Conservation (phyloP, 1,139 yeast genomes). For the Ogataea hybrid region DNA sequence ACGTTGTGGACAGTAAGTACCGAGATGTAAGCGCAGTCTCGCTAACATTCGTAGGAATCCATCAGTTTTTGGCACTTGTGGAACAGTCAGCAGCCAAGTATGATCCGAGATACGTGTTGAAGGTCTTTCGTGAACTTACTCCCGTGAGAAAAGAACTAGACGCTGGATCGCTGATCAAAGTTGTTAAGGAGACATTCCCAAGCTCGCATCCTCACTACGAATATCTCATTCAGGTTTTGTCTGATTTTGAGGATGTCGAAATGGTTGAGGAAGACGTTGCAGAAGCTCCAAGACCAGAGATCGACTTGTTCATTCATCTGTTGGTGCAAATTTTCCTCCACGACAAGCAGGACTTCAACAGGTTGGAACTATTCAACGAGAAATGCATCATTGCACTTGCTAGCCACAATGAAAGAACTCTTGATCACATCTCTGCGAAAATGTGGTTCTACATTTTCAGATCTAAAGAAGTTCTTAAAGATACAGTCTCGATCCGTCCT, state of each 20-base stretch:
- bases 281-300: slow-evolving; percentile 59
- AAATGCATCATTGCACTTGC: slow-evolving; percentile 55
- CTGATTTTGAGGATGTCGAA: slow-evolving; percentile 33
- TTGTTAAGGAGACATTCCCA: slow-evolving; percentile 57
- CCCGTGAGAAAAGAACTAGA: slow-evolving; percentile 65
- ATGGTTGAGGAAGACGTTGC: slow-evolving; percentile 31
- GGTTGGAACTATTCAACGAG: slow-evolving; percentile 52
- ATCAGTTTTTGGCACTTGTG: slow-evolving; percentile 35
- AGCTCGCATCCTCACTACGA: slow-evolving; percentile 41
- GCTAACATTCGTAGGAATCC: slow-evolving; percentile 16
- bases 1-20: slow-evolving; percentile 12
- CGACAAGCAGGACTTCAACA: slow-evolving; percentile 53
- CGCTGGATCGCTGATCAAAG: slow-evolving; percentile 49
- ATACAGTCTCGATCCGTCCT: slow-evolving; percentile 63
- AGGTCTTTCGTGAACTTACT: slow-evolving; percentile 81
- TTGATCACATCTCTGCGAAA: slow-evolving; percentile 86
- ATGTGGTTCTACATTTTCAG: slow-evolving; percentile 90
- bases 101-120: slow-evolving; percentile 85
- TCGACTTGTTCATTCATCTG: slow-evolving; percentile 77
- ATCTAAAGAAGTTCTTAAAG: slow-evolving; percentile 66
- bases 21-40: background rate
- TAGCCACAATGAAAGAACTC: slow-evolving; percentile 72
- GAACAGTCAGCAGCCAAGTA: slow-evolving; percentile 71
- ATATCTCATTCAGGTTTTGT: slow-evolving; percentile 40
- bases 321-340: slow-evolving; percentile 74